A percentile compares a stretch with the other conserved stretches of the same genome.
phyloP scores from a whole-genome alignment of 2,329 filamentous ascomycete genomes.

The Moelleriella libera region DNA sequence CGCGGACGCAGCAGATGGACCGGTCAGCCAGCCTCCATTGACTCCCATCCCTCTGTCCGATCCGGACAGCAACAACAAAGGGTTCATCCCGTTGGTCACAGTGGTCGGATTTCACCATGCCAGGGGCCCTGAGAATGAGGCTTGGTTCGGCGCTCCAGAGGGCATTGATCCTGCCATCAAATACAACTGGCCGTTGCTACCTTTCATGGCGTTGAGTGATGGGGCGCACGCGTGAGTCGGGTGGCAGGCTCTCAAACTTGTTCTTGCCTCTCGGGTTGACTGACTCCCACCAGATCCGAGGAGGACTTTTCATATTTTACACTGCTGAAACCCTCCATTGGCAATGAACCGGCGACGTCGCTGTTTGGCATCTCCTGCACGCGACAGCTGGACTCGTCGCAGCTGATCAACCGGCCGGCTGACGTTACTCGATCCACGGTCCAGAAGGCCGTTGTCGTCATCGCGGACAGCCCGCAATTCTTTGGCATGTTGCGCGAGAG shows the following conservation, averaged over 20 bases:
- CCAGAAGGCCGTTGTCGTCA: slow-evolving; percentile 93
- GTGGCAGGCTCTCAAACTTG: neutral
- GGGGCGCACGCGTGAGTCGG: slow-evolving; percentile 74
- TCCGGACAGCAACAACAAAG: slow-evolving; percentile 15
- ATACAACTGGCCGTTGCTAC: slow-evolving; percentile 82
- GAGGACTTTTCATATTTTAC: slow-evolving; percentile 99
- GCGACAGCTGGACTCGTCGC: slow-evolving; percentile 69
- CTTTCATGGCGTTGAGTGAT: slow-evolving; percentile 94
- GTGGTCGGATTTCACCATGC: slow-evolving; percentile 80
- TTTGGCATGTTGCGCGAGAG: slow-evolving; percentile 88
- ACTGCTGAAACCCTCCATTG: slow-evolving; percentile 50
- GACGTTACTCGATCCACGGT: slow-evolving; percentile 97
- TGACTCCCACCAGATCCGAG: slow-evolving; percentile 41
- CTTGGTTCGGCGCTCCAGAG: slow-evolving; percentile 69
- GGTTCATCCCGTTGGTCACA: slow-evolving; percentile 56
- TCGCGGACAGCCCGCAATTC: slow-evolving; percentile 77
- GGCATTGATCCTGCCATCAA: slow-evolving; percentile 64
- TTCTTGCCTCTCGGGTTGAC: neutral
- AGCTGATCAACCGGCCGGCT: slow-evolving; percentile 62
- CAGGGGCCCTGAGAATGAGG: slow-evolving; percentile 81
- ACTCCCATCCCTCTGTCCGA: slow-evolving; percentile 17
- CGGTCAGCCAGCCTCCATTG: slow-evolving; percentile 14
- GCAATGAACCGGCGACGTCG: slow-evolving; percentile 50
- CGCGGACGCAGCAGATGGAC: slow-evolving; percentile 8
- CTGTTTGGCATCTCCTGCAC: slow-evolving; percentile 96